Evolutionary conservation across 352 stramenopile species (phyloP), one percentile per base, ranked within the genome.

Genomic region (Phytophthora niederhauseri): DNA sequence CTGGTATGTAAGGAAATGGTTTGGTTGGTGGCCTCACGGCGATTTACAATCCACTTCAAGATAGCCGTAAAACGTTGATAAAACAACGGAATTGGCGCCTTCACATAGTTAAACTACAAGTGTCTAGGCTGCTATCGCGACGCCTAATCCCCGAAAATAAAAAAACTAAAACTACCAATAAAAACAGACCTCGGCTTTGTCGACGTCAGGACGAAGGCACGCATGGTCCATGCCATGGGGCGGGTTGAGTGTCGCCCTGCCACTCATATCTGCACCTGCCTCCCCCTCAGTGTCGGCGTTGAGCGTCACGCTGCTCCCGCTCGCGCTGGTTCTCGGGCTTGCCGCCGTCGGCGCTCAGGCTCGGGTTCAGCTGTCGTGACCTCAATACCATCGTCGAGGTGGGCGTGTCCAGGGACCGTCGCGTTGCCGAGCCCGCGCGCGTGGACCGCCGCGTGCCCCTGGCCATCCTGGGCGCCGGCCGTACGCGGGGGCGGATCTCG

Each of bases 331-430:
- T 83, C 59, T 80, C 72, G 6, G 75, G 66, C 64, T 75, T 74
- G 3, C 61, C 52, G 14, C 66, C 58, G 65, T 70, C 69, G 9
- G 48, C 62, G 58, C 65, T 77, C 48, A 76, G 62, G 55, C 66
- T 82, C 57, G 76, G 78, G 54, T 86, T 85, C 3, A 89, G 69
- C 56, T 85, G 78, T 57, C 80, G 80, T 51, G 80, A 89, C 36
- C 80, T 79, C 55, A 89, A 75, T 70, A 89, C 80, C 80, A 89
- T 87, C 49, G 76, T 83, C 52, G 73, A 80, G 54, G 75, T 84
- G 50, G 75, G 78, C 24, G 77, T 87, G 61, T 84, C 75, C 69
- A 85, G 73, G 12, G 77, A 81, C 17, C 70, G 67, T 26, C 75
- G 68, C 34, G 76, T 73, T n/a, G 72, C 53, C 11, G 52, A 67